Base-by-base conservation (phyloP, 2,329 filamentous ascomycete genomes). In the Mycosphaerella arachidis region DNA sequence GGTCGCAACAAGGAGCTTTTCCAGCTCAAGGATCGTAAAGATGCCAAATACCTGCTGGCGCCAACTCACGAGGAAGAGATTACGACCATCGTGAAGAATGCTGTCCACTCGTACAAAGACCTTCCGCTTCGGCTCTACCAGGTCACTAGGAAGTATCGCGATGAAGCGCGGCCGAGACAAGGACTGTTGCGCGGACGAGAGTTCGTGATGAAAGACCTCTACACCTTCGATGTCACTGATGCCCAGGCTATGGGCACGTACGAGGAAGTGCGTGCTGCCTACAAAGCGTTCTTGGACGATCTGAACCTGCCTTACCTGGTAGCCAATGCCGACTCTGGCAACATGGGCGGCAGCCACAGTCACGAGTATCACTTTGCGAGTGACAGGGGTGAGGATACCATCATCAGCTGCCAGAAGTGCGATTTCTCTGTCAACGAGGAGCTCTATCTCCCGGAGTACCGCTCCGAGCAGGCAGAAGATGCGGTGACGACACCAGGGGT, bases 11-110 rank as follows among this genome's bases (percentile, higher is more conserved):
- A 67, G 12, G 70, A 94, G 87, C 82, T 97, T 20, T 93, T 97
- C 67, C 85, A 84, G 46, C 84, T 97, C 51, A 77, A 82, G 48
- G 94, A 97, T 74, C 85, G 94, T 58, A 94, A 89, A 74, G 84
- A 89, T 6, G 79, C 83, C 0, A 81, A 83, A 4, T 90, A 90
- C 63, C 81, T 99, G 31, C 82, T 99, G 4, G 88, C 92, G 1
- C 94, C 94, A 0, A 99, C 94, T 0, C 94, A 99, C 63, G 94
- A 99, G 71, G 94, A 99, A 73, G 94, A 99, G 72, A 94, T 99
- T 67, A 99, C 94, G 0, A 79, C 82, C 0, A 79, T 99, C 2
- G 90, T 97, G 1, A 84, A 86, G 4, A 83, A 82, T 58, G 83
- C 87, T 16, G 80, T 92, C 1, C 85, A 86, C 46, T 96, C 92